These are phyloP conservation scores for Penicillium atrosanguineum DNA, from an alignment of 495 filamentous ascomycete genomes.

Conservation along the genomic window DNA sequence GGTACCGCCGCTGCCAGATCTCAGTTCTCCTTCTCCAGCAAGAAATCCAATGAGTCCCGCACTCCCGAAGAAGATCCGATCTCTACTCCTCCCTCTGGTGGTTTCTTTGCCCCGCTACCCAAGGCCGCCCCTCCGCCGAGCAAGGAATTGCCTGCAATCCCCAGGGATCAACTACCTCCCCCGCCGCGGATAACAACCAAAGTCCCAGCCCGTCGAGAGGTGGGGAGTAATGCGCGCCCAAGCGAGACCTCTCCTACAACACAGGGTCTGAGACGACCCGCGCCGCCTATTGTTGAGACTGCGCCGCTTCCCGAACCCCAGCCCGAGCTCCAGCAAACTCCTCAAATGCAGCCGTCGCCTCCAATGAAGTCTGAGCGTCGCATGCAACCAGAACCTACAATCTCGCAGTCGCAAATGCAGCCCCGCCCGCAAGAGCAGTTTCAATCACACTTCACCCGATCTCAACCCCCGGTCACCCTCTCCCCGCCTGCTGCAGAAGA, in stretches of 20 bases:
- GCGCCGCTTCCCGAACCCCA: neutral
- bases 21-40: conserved; percentile 22
- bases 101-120: conserved; percentile 8
- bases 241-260: neutral
- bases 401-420: conserved; percentile 7
- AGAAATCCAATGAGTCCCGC: conserved; percentile 19
- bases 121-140: conserved; percentile 21
- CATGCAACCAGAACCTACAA: neutral
- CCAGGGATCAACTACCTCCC: conserved; percentile 15
- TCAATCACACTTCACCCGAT: neutral
- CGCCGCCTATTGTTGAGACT: neutral
- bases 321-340: neutral
- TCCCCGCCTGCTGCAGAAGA: conserved; percentile 10
- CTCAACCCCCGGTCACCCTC: neutral
- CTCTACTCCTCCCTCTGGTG: neutral
- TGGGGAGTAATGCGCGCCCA: conserved; percentile 6
- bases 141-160: conserved; percentile 35
- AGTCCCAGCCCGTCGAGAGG: conserved; percentile 10
- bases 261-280: conserved; percentile 8
- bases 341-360: neutral
- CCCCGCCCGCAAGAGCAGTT: neutral
- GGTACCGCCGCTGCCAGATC: conserved; percentile 17
- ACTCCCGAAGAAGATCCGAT: conserved; percentile 3
- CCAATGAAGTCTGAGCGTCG: neutral
- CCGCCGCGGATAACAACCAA: conserved; percentile 10